A percentile compares a stretch with the other conserved stretches of the same genome.
These are phyloP conservation scores for Paxillus rubicundulus DNA, from an alignment of 768 basidiomycete species.

Conservation along the genomic window DNA sequence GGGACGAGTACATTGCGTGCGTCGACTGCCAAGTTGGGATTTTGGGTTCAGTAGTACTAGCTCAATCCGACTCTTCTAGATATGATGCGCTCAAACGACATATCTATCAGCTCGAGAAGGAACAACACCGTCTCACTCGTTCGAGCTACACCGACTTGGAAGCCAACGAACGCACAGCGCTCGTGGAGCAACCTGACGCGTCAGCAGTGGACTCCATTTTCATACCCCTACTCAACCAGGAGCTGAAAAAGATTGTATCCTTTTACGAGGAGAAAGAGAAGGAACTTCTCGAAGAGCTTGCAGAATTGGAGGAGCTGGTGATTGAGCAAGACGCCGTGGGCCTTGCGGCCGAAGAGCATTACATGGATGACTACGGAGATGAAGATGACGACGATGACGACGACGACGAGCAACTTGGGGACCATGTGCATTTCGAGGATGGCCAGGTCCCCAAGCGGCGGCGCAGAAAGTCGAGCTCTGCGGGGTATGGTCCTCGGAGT, in stretches of 20 bases:
- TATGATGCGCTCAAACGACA: conserved; percentile 83
- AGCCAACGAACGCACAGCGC: conserved; percentile 55
- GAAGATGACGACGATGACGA: conserved; percentile 61
- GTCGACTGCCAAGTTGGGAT: conserved; percentile 27
- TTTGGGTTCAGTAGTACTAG: not conserved
- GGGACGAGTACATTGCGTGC: conserved; percentile 87
- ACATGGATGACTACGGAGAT: conserved; percentile 45
- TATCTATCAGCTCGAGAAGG: conserved; percentile 84
- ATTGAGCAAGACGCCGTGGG: conserved; percentile 60
- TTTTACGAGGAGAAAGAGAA: conserved; percentile 82
- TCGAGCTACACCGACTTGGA: conserved; percentile 54
- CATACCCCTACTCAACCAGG: conserved; percentile 71
- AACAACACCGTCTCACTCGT: conserved; percentile 49
- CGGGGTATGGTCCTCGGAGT: conserved; percentile 23
- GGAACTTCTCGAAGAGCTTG: conserved; percentile 62
- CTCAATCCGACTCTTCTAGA: conserved; percentile 34
- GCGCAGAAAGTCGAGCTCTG: conserved; percentile 36
- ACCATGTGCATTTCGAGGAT: conserved; percentile 29
- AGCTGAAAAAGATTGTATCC: conserved; percentile 71
- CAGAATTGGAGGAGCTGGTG: conserved; percentile 56
- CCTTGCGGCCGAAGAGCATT: conserved; percentile 46
- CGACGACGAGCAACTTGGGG: conserved; percentile 37
- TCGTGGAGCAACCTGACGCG: conserved; percentile 43
- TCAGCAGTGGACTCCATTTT: conserved; percentile 59
- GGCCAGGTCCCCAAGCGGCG: conserved; percentile 27